phyloP scores from a whole-genome alignment of 495 filamentous ascomycete genomes.

The Neurospora discreta region DNA sequence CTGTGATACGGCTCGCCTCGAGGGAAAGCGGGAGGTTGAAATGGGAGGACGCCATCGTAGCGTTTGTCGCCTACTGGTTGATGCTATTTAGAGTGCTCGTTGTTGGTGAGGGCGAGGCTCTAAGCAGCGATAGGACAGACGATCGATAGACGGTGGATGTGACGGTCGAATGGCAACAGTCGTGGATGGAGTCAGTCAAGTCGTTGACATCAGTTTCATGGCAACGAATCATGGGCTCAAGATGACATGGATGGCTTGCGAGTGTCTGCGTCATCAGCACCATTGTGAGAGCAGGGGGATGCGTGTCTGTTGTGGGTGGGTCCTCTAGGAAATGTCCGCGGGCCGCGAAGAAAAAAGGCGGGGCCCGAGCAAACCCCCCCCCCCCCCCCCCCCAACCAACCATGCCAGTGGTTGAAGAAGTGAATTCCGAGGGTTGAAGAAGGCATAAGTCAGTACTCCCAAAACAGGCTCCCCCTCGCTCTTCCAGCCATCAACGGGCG shows the following conservation, averaged over 20 bases:
- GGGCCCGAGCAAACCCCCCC: neutral
- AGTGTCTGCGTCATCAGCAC: neutral
- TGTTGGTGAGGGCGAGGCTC: neutral
- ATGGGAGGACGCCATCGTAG: conserved; percentile 2
- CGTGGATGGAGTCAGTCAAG: neutral
- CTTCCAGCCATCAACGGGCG: neutral
- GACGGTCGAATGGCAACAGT: neutral
- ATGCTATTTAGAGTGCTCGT: neutral
- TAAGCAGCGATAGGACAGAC: neutral
- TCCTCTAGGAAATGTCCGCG: neutral
- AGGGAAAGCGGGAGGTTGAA: conserved; percentile 31
- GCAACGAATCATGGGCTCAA: neutral
- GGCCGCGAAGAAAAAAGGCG: neutral
- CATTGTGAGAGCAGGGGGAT: neutral
- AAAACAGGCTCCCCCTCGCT: neutral
- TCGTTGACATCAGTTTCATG: neutral
- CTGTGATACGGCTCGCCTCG: conserved; percentile 41
- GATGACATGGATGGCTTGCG: neutral
- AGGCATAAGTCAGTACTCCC: neutral
- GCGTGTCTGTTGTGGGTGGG: neutral
- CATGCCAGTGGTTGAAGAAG: neutral
- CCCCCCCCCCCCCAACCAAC: no score
- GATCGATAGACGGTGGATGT: neutral
- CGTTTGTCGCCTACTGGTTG: neutral
- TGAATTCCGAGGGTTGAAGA: neutral